Conservation (phyloP, 805 yeast genomes). For the Kodamaea laetipori region DNA sequence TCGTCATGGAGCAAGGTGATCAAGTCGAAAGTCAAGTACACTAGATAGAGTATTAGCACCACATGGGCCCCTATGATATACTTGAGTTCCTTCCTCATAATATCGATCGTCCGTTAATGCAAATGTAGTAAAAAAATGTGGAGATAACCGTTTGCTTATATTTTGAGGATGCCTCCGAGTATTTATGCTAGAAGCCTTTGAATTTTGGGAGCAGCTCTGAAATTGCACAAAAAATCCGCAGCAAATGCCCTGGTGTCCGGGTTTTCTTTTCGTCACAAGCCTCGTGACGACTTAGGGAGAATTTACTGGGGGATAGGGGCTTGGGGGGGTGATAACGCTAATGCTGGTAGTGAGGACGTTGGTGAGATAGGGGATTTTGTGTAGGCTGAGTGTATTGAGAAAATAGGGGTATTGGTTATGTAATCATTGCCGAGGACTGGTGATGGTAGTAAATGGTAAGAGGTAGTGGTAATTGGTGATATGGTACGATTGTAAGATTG, state of each 20-base stretch:
- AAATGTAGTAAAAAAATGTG: background rate
- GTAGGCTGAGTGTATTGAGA: no score
- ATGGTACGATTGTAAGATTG: no score
- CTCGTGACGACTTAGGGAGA: no score
- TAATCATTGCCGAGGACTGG: no score
- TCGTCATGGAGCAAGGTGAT: slow-evolving; percentile 76
- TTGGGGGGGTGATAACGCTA: no score
- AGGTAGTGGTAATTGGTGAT: no score
- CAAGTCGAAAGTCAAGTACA: slow-evolving; percentile 70
- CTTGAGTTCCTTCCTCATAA: slow-evolving; percentile 67
- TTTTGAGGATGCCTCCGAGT: background rate
- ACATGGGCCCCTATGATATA: slow-evolving; percentile 62
- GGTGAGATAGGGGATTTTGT: no score
- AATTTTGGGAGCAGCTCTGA: background rate
- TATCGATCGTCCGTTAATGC: background rate
- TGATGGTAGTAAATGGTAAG: no score
- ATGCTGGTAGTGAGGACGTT: no score
- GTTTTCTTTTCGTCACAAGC: background rate
- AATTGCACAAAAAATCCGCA: background rate
- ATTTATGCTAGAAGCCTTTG: slow-evolving; percentile 1
- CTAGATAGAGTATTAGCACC: slow-evolving; percentile 51
- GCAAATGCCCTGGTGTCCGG: background rate
- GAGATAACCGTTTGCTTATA: background rate
- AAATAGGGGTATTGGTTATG: no score
- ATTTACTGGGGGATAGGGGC: no score